Evolutionary conservation across 495 filamentous ascomycete genomes (phyloP), one percentile per base, ranked within the genome.

Genomic region (Aspergillus conjunctus): DNA sequence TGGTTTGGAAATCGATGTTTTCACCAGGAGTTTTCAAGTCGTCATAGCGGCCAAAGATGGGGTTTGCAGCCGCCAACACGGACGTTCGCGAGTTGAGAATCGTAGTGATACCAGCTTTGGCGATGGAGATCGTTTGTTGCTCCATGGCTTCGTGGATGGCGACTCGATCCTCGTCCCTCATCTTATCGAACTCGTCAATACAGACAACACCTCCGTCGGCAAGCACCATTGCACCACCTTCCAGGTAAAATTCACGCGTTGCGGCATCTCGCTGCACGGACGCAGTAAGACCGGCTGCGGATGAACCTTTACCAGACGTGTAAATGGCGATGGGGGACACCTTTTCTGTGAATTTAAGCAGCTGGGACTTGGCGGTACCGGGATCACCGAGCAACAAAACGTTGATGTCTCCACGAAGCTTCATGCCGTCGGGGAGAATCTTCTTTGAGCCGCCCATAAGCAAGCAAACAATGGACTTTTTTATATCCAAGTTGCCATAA

Each of bases 121-220:
- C 95, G 67, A 99, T 98, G 10, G 95, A 99, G 59, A 99, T 99
- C 7, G 95, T 99, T 75, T 99, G 95, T 75, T 99, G 95, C 69
- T 99, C 95, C 95, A 99, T 99, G 59, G 95, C 95, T 83, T 99
- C 95, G 81, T 99, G 95, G 73, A 99, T 99, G 9, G 95, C 95
- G 20, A 99, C 95, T 63, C 95, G 86, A 65, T 99, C 95, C 73
- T 99, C 95, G 73, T 99, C 95, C 59, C 95, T 85, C 95, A 99
- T 99, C 80, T 99, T 99, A 78, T 99, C 95, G 72, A 99, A 99
- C 74, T 99, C 95, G 71, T 99, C 95, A 73, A 99, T 99, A 77
- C 95, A 99, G 20, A 98, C 95, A 8, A 98, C 95, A 68, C 95
- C 95, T 12, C 93, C 93, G 66, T 99, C 95, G 2, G 95, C 95